These are phyloP conservation scores for Pseudoscleropodium purum DNA, from an alignment of 225 moss, liverwort and hornwort genomes.

Conservation along the genomic window DNA sequence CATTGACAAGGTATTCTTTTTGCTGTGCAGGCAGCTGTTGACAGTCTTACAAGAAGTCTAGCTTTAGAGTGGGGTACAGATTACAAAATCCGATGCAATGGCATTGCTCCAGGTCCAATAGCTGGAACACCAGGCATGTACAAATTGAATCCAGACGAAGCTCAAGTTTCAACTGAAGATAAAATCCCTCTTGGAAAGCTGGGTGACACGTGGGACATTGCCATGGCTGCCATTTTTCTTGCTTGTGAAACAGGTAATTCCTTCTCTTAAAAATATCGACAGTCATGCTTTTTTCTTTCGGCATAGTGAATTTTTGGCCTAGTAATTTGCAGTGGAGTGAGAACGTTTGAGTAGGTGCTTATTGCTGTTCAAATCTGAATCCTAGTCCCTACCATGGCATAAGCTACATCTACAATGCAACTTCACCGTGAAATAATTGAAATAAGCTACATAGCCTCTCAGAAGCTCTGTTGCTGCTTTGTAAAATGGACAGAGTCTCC, in stretches of 20 bases:
- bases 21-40: conserved; percentile 53
- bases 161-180: neutral
- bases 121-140: conserved; percentile 50
- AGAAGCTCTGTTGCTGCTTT: neutral
- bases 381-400: neutral
- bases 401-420: neutral
- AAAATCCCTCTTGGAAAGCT: conserved; percentile 18
- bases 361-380: neutral
- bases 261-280: neutral
- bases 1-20: neutral
- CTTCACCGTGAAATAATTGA: neutral
- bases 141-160: conserved; percentile 30
- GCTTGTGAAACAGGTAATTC: conserved; percentile 51
- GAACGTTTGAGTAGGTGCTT: neutral
- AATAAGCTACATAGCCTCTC: neutral
- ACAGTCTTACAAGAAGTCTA: conserved; percentile 56
- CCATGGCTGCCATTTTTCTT: conserved; percentile 56
- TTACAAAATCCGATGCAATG: conserved; percentile 54
- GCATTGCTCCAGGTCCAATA: conserved; percentile 60
- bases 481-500: neutral
- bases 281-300: neutral
- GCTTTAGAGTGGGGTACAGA: conserved; percentile 84
- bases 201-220: conserved; percentile 59
- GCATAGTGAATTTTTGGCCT: neutral
- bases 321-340: neutral